Evolutionary conservation across 495 filamentous ascomycete genomes (phyloP), one percentile per base, ranked within the genome.

Genomic region (Podospora tetraspora): DNA sequence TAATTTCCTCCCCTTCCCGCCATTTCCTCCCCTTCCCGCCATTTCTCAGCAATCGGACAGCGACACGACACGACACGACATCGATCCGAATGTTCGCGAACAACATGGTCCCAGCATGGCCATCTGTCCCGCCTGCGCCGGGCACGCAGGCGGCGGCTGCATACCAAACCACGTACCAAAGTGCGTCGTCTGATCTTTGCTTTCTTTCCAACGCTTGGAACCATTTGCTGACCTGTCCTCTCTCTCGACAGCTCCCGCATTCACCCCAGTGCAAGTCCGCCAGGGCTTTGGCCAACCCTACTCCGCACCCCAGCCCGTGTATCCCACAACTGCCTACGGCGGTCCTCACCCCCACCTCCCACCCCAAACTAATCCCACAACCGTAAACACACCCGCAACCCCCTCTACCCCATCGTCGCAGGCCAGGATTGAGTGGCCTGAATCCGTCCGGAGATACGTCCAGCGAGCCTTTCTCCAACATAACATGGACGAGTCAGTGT

Each of bases 391-490:
- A 11, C 25, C 70, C n/a, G 64, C 72, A 10, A 23, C 72, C 1
- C 61, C 64, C 27, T 66, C 70, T 22, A 59, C 74, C 34, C 69
- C 75, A 68, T 76, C 75, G 37, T 76, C 75, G 37, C 81, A 82
- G 73, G 83, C 81, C 75, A 91, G 90, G 77, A 86, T 90, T 73
- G 85, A 89, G 72, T 97, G 90, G 87, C 88, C 92, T 10, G 81
- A 87, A 24, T 84, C 86, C 5, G 91, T 97, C 58, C 91, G 92
- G 60, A 76, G 81, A 61, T 97, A 96, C 73, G 93, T 96, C 16
- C 90, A 92, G 73, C 87, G 93, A 63, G 89, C 91, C 22, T 96
- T 97, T 77, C 89, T 88, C 11, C 84, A 87, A 8, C 87, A 88
- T 58, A 89, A 92, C 71, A 79, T 85, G 22, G 83, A 92, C 64